Base-by-base conservation (phyloP, 2,329 filamentous ascomycete genomes). In the Chaetomiaceae sp. region DNA sequence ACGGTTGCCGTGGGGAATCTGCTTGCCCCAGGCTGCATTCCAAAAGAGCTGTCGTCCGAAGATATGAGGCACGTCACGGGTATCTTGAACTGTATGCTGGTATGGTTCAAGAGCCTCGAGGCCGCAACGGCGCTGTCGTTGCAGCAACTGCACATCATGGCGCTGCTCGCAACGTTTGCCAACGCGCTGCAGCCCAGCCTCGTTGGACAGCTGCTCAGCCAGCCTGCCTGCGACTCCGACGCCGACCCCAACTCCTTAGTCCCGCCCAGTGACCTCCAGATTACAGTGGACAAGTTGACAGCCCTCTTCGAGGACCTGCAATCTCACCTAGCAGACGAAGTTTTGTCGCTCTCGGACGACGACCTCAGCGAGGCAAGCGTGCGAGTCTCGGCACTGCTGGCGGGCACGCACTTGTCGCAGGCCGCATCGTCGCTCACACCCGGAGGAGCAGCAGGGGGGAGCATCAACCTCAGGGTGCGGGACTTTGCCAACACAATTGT, bases 1-100 rank as follows among this genome's bases (percentile, higher is more conserved):
- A 60, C 64, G 18, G 63, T 65, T 22, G 74, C 73, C 2, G 48
- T 78, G 8, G 58, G 62, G 22, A 53, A 57, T 11, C 54, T 67
- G 3, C 57, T 76, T 15, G 58, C 56, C 5, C 57, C 57, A 14
- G 60, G 63, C 6, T 59, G 59, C 15, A 48, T 70, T 17, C 61
- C 70, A 12, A 62, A 57, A 26, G 67, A 71, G 46, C 17, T 57
- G 20, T 27, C 10, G 2, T 45, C 35, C 7, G 40, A 42, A 1
- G 54, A 58, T 29, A 11, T 54, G 36, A 36, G 45, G 35, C 38
- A 45, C 36, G 50, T 37, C 1, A 35, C 18, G 12, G 38, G 27
- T 8, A 19, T 54, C 1, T 22, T 54, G 38, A 24, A n/a, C 9
- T 22, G n/a, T 9, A 22, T 54, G 11, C n/a, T 54, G 15, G 35